phyloP scores from a whole-genome alignment of 2,329 filamentous ascomycete species.

The Aspergillus sp. region DNA sequence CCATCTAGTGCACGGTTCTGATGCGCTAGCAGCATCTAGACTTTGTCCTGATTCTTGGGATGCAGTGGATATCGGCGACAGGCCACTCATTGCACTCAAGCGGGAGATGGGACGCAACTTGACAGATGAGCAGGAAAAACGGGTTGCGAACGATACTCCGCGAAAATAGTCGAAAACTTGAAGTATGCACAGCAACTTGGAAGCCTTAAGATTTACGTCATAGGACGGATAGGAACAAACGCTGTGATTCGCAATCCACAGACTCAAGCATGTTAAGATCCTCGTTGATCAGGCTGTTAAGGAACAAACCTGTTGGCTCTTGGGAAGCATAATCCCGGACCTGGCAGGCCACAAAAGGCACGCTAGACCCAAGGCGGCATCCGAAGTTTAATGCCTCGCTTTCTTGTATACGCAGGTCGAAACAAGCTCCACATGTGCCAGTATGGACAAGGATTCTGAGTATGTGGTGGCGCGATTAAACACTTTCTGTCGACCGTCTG shows the following conservation, averaged over 20 bases:
- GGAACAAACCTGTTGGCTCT: neutral
- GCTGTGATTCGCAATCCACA: neutral
- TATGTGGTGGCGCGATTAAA: slow-evolving; percentile 4
- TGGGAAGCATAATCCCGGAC: no score
- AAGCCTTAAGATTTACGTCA: neutral
- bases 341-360: no score
- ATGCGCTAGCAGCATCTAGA: neutral
- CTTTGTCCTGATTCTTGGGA: neutral
- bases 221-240: neutral
- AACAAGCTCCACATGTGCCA: slow-evolving; percentile 8
- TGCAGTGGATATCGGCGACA: neutral
- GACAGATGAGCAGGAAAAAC: neutral
- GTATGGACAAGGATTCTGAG: neutral
- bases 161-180: neutral
- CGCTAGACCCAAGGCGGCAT: neutral
- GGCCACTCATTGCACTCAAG: neutral
- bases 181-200: neutral
- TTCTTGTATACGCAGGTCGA: neutral
- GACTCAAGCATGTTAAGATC: neutral
- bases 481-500: neutral
- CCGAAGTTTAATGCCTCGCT: neutral
- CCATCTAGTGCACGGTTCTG: neutral
- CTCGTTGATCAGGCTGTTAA: neutral
- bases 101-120: neutral
- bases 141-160: neutral